Base-by-base conservation (phyloP, 2,329 filamentous ascomycete species). In the Tolypocladium endophyticum region DNA sequence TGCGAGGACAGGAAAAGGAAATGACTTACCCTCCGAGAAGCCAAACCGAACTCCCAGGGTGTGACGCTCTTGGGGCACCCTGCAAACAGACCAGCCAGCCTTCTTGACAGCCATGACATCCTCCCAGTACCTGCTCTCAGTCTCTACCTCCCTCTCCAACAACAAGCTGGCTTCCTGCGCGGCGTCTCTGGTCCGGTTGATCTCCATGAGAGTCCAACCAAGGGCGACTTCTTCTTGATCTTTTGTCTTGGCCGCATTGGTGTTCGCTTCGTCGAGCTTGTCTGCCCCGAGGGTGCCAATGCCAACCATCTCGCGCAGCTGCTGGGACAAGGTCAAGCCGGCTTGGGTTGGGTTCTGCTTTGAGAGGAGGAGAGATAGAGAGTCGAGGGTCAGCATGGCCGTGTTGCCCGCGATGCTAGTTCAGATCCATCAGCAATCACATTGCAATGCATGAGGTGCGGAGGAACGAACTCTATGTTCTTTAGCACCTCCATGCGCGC, bases 111-210 rank as follows among this genome's bases (percentile, higher is more conserved):
- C 84, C 55, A 96, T 77, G 2, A 97, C 83, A 66, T 96, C 88
- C 59, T 88, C 83, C 94, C 94, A 99, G 72, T 96, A 99, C 66
- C 82, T 87, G 2, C 87, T 87, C 76, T 99, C 94, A 36, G 85
- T 84, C 12, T 83, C 81, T 39, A 95, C 88, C 71, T 96, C 92
- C 14, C 82, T 83, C 66, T 90, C 84, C 16, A 99, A 75, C 47
- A 90, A 82, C 33, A 81, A 79, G 0, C 89, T 88, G 5, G 92
- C 87, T 12, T 85, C 81, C 18, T 91, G 76, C 28, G 96, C 82
- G 41, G 87, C 86, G 66, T 90, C 87, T 1, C 90, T 86, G 4
- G 89, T 87, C 39, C 84, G 82, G 66, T 89, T 86, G 64, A 96
- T 84, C 54, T 87, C 87, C 67, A 92, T 85, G 63, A 94, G 78